These are phyloP conservation scores for Grigorovia yakushimaensis DNA, from an alignment of 805 yeast species.

Conservation along the genomic window DNA sequence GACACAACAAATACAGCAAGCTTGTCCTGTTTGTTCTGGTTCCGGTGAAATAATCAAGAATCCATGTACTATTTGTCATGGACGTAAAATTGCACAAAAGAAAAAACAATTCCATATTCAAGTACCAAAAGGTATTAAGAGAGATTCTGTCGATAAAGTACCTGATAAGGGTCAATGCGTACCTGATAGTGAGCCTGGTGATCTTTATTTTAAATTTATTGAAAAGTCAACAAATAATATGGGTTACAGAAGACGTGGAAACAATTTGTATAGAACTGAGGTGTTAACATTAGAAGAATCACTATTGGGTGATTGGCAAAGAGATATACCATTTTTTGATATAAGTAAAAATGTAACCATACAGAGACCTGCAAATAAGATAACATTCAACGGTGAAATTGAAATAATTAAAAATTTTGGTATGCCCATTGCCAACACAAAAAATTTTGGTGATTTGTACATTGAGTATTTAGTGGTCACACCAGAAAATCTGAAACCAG, in stretches of 20 bases:
- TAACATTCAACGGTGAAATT: constrained; percentile 56
- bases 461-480: constrained; percentile 40
- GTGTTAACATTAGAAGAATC: constrained; percentile 66
- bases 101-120: constrained; percentile 49
- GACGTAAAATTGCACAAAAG: constrained; percentile 52
- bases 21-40: constrained; percentile 76
- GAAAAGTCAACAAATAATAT: constrained; percentile 47
- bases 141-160: constrained; percentile 48
- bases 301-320: constrained; percentile 66
- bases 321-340: constrained; percentile 61
- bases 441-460: constrained; percentile 43
- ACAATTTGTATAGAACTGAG: constrained; percentile 72
- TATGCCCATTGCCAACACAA: constrained; percentile 49
- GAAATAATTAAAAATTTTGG: constrained; percentile 70
- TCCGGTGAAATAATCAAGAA: constrained; percentile 57
- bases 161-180: constrained; percentile 74
- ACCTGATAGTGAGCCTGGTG: constrained; percentile 80
- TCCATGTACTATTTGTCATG: constrained; percentile 62
- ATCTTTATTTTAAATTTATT: constrained; percentile 49
- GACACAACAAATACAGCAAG: constrained; percentile 73
- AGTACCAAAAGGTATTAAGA: constrained; percentile 59
- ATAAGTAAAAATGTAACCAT: constrained; percentile 39
- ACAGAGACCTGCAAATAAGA: constrained; percentile 40
- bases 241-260: constrained; percentile 80
- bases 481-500: constrained; percentile 25